Evolutionary conservation across 2,329 filamentous ascomycete genomes (phyloP), one percentile per base, ranked within the genome.

Genomic region (Parastagonospora avenae): DNA sequence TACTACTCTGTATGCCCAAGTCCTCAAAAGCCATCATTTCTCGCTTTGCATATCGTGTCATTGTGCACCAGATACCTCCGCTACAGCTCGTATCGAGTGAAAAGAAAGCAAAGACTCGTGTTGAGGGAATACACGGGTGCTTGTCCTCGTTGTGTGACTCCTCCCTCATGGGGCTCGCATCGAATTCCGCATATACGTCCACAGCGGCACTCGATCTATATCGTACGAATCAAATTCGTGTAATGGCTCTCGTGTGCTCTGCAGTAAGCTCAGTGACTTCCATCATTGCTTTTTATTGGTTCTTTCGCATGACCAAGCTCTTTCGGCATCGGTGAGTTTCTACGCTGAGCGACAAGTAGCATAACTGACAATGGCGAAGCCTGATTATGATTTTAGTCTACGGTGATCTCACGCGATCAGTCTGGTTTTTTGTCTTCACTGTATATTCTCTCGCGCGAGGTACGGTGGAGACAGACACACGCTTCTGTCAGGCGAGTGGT

Each of bases 321-420:
- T 92, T 92, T 70, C 83, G 89, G 39, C 88, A 92, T 68, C 85
- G 87, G 85, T 87, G 75, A 75, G 83, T 55, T 31, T 28, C 27
- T 15, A 4, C 14, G 14, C 19, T 16, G 4, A 8, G 15, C 5
- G 29, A 29, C n/a, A 8, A 12, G 15, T n/a, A 4, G 19, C 16
- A n/a, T n/a, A 1, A 11, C 24, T 37, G 47, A 44, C 10, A 24
- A 8, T 9, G 12, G 9, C 1, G 3, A 24, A 90, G 88, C 55
- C 80, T 93, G 47, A 87, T 93, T 50, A 85, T 92, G 80, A 73
- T 91, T 33, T 77, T 92, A 11, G 85, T 93, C 40, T 80, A 85
- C 54, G 88, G 87, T 60, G 88, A 92, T 70, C 81, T 89, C 66
- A 82, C 87, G 72, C 89, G 90, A 70, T 82, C 85, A 2, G 66